Base-by-base conservation (phyloP, 768 basidiomycete species). In the Leccinum arenicola region DNA sequence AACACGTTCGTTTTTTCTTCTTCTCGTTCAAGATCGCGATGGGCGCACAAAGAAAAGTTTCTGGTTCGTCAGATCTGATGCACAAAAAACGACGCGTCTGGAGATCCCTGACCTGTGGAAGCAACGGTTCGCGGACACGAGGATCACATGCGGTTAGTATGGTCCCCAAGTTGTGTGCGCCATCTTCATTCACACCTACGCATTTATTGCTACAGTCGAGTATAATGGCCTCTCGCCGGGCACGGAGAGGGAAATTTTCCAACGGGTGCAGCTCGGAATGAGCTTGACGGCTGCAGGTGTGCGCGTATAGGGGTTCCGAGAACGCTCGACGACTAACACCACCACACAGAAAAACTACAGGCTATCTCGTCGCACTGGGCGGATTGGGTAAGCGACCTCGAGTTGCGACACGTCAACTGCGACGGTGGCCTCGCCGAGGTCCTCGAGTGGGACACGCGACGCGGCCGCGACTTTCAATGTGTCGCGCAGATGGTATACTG, bases 261-360 rank as follows among this genome's bases (percentile, higher is more conserved):
- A 90, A 64, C 79, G 92, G 27, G 91, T 94, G 15, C 91, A 94
- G 64, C 71, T 93, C 43, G 91, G 91, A 55, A 84, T 91, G 75
- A 76, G 83, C 15, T 76, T 94, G 50, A 87, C 87, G 8, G 81
- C 85, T 21, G 87, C 90, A 68, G 89, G 90, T 87, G 65, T 36
- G 58, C 25, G 54, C 15, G 17, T 35, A 25, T 21, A 12, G 33
- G 11, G 14, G 12, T 19, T 33, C n/a, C 0, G 6, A 14, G 15
- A 49, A 19, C 9, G 19, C 21, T 1, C 10, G 19, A 21, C 5
- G 25, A n/a, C 53, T 63, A 25, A 67, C 36, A 35, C 10, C 36
- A 35, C 10, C 47, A 19, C 11, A 14, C 70, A 87, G 92, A 94
- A 72, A 92, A 91, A 74, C 71, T 93, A n/a, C 88, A 90, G 63